Evolutionary conservation across 371 early-diverging fungal species (phyloP).

Genomic region (Globomyces sp.): DNA sequence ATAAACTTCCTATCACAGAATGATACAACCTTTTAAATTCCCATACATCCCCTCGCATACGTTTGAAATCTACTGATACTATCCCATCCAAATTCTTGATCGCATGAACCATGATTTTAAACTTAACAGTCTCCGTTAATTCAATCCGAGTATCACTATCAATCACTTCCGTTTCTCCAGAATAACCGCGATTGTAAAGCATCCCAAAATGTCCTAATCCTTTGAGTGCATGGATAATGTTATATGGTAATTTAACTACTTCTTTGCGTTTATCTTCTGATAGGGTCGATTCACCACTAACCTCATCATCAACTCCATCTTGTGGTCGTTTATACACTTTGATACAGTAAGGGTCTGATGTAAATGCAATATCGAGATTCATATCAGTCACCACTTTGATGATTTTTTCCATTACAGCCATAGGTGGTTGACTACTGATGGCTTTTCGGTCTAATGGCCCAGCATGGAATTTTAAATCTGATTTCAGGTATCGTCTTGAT

Average conservation of each 20-base stretch:
- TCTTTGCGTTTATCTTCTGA: not conserved
- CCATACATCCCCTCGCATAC: conserved; percentile 90
- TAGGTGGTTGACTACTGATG: conserved; percentile 32
- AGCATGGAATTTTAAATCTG: conserved; percentile 26
- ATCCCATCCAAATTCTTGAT: conserved; percentile 85
- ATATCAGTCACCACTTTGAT: conserved; percentile 20
- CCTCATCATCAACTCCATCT: conserved; percentile 2
- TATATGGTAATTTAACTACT: conserved; percentile 31
- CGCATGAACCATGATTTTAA: conserved; percentile 83
- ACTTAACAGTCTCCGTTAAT: conserved; percentile 30
- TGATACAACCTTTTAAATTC: conserved; percentile 89
- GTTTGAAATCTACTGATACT: conserved; percentile 88
- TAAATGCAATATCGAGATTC: conserved; percentile 34
- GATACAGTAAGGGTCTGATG: conserved; percentile 33
- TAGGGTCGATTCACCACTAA: not conserved
- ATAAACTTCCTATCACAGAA: conserved; percentile 17
- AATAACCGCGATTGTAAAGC: conserved; percentile 36
- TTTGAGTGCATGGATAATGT: conserved; percentile 29
- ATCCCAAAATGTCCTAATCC: conserved; percentile 34
- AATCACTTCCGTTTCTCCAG: conserved; percentile 16
- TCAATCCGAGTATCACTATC: conserved; percentile 11
- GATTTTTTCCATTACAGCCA: conserved; percentile 30
- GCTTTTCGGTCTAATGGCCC: conserved; percentile 50
- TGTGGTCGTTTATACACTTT: conserved; percentile 24
- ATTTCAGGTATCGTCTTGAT: too few species aligned